Conservation (phyloP, 257 asterid genomes). For the Solanum chiquidenum region DNA sequence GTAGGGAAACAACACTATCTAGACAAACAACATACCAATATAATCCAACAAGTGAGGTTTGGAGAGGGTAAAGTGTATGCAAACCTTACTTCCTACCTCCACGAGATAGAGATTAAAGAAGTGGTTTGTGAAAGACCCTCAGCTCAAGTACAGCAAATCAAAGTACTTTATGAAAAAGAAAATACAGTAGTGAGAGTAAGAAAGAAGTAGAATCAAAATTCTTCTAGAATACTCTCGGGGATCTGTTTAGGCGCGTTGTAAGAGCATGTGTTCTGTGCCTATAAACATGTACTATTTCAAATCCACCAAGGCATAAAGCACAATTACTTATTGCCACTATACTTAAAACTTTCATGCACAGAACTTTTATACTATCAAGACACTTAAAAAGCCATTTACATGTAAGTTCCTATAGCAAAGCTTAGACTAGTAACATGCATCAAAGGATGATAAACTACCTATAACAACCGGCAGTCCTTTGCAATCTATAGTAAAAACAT, state of each 20-base stretch:
- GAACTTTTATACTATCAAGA: not conserved
- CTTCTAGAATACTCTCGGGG: not conserved
- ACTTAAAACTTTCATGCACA: not conserved
- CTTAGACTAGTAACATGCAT: not conserved
- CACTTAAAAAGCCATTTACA: not conserved
- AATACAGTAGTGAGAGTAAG: not conserved
- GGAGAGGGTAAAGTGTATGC: not conserved
- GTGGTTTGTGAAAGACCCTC: not conserved
- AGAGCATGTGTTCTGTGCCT: not conserved
- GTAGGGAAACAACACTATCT: not conserved
- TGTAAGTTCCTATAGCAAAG: not conserved
- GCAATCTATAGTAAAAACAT: not conserved
- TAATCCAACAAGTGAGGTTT: too few species aligned
- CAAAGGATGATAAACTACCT: not conserved
- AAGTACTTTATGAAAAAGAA: too few species aligned
- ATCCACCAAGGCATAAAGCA: not conserved
- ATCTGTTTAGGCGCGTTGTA: not conserved
- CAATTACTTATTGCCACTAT: not conserved
- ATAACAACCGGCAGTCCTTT: not conserved
- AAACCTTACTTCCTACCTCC: not conserved
- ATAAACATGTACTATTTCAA: not conserved
- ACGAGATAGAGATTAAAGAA: not conserved
- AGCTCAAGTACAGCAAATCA: not conserved
- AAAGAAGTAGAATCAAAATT: not conserved
- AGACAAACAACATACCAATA: not conserved